Conservation (phyloP, 2,329 filamentous ascomycete species). For the Aspergillus versicolor region DNA sequence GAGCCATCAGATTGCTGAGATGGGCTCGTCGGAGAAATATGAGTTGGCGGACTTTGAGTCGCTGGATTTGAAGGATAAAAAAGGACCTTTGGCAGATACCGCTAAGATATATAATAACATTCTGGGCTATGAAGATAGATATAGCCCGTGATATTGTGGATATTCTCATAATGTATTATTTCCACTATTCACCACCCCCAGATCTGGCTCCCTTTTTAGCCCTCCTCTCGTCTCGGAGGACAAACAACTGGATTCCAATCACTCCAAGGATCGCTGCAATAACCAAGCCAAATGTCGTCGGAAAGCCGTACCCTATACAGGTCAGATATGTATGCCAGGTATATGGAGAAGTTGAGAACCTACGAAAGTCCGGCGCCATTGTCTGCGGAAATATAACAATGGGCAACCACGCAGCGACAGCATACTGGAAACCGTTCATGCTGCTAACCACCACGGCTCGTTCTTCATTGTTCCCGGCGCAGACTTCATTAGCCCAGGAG, state of each 20-base stretch:
- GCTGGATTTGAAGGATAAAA: no score
- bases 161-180: no score
- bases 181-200: background rate
- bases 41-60: no score
- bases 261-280: constrained; percentile 9
- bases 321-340: background rate
- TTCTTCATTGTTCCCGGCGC: constrained; percentile 32
- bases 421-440: constrained; percentile 53
- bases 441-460: constrained; percentile 43
- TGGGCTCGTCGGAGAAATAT: no score
- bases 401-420: constrained; percentile 17
- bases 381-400: constrained; percentile 18
- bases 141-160: no score
- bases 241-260: constrained; percentile 4
- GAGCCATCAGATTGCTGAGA: no score
- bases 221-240: background rate
- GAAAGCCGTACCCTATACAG: constrained; percentile 10
- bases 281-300: constrained; percentile 12
- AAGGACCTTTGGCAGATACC: no score
- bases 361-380: constrained; percentile 12
- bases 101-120: no score
- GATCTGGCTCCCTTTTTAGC: background rate
- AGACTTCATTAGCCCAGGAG: constrained; percentile 20
- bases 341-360: background rate
- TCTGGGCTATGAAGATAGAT: no score